phyloP scores from a whole-genome alignment of 1,284 basidiomycete genomes.

The Cutaneotrichosporon sp. region DNA sequence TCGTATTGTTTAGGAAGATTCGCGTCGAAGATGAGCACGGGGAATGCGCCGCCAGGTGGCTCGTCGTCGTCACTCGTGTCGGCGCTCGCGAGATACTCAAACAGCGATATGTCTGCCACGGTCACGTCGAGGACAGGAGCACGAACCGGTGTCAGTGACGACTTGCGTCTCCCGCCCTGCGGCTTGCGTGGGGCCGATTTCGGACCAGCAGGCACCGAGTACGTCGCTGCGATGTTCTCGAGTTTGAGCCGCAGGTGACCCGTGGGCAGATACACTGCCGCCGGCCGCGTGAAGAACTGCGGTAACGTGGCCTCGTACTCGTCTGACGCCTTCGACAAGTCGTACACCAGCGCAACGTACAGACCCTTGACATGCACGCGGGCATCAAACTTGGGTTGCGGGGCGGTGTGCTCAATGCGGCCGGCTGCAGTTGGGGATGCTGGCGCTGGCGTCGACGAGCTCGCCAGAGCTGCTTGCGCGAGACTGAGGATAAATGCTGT shows the following conservation, averaged over 20 bases:
- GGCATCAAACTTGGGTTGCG: constrained; percentile 20
- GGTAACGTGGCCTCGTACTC: constrained; percentile 2
- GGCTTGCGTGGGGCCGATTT: constrained; percentile 1
- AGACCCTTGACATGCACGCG: constrained; percentile 28
- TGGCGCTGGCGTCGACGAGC: background rate
- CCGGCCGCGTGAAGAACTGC: constrained; percentile 33
- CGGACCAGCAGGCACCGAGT: constrained; percentile 15
- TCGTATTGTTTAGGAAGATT: constrained; percentile 42
- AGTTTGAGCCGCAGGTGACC: constrained; percentile 39
- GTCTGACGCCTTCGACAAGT: constrained; percentile 13
- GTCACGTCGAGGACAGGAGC: constrained; percentile 18
- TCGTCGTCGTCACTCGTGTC: constrained; percentile 16
- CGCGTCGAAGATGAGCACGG: constrained; percentile 44
- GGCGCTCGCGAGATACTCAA: constrained; percentile 35
- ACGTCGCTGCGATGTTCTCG: constrained; percentile 26
- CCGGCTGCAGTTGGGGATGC: background rate
- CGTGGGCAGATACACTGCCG: constrained; percentile 29
- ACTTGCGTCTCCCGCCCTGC: constrained; percentile 4
- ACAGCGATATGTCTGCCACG: constrained; percentile 27
- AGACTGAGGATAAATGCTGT: constrained; percentile 25
- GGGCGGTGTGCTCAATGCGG: background rate
- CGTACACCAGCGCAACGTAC: constrained; percentile 30
- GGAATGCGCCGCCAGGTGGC: constrained; percentile 39
- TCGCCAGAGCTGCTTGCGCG: constrained; percentile 6
- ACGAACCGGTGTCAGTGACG: constrained; percentile 7